Evolutionary conservation across 2,329 filamentous ascomycete species (phyloP).

Genomic region (Thielaviopsis ethacetica): DNA sequence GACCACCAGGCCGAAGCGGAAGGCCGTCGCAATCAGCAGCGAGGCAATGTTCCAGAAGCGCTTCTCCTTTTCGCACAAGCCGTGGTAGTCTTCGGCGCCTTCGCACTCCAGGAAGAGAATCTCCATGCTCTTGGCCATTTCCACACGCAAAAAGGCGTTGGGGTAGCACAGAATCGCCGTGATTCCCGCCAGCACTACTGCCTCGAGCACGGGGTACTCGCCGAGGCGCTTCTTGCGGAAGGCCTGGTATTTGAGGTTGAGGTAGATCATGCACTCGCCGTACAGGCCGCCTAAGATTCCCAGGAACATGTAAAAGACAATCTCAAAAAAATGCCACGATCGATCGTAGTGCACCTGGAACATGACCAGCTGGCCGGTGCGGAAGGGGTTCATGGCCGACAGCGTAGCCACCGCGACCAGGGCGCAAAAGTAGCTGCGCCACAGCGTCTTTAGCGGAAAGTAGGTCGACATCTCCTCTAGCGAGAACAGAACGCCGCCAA

Average conservation of each 20-base stretch:
- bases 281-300: constrained; percentile 91
- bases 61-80: constrained; percentile 66
- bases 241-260: constrained; percentile 79
- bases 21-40: constrained; percentile 58
- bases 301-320: constrained; percentile 80
- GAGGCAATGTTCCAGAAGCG: constrained; percentile 66
- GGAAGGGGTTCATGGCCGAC: constrained; percentile 91
- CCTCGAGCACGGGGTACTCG: constrained; percentile 72
- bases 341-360: constrained; percentile 94
- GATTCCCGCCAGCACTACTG: constrained; percentile 61
- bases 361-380: constrained; percentile 96
- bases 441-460: constrained; percentile 93
- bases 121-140: constrained; percentile 99
- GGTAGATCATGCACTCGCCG: constrained; percentile 93
- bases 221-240: constrained; percentile 88
- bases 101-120: constrained; percentile 92
- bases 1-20: constrained; percentile 75
- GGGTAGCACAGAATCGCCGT: constrained; percentile 94
- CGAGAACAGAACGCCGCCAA: constrained; percentile 90
- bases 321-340: constrained; percentile 94
- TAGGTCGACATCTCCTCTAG: constrained; percentile 95
- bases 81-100: constrained; percentile 72
- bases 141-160: constrained; percentile 85
- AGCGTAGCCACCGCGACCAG: constrained; percentile 85
- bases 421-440: constrained; percentile 96